Evolutionary conservation across 495 filamentous ascomycete genomes (phyloP).

Genomic region (Evernia prunastri): DNA sequence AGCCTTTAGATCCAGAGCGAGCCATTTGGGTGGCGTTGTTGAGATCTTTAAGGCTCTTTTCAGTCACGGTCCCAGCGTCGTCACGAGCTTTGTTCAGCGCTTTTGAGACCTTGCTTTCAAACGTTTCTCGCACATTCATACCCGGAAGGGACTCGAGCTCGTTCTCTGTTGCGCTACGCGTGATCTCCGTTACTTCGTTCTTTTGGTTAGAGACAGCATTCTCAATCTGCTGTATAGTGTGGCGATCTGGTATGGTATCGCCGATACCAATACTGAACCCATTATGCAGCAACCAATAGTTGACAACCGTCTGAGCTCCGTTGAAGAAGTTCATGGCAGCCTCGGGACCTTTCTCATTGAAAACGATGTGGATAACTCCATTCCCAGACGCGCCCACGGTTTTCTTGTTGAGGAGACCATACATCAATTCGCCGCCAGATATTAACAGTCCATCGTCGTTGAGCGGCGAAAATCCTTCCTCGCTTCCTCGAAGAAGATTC

Average conservation of each 20-base stretch:
- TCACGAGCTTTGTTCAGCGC: slow-evolving; percentile 94
- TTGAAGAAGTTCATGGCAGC: slow-evolving; percentile 92
- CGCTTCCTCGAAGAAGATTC: slow-evolving; percentile 60
- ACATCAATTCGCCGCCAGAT: slow-evolving; percentile 81
- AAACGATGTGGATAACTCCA: slow-evolving; percentile 92
- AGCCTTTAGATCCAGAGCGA: slow-evolving; percentile 91
- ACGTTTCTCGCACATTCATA: slow-evolving; percentile 97
- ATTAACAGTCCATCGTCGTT: slow-evolving; percentile 78
- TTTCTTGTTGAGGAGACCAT: slow-evolving; percentile 87
- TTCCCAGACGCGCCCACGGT: slow-evolving; percentile 78
- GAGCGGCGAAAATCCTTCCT: slow-evolving; percentile 55
- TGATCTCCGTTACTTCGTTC: slow-evolving; percentile 65
- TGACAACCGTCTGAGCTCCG: slow-evolving; percentile 83
- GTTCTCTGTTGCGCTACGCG: slow-evolving; percentile 71
- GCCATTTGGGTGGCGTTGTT: slow-evolving; percentile 98
- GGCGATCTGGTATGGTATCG: slow-evolving; percentile 87
- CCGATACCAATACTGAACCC: slow-evolving; percentile 98
- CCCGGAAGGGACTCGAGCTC: slow-evolving; percentile 81
- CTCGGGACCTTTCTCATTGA: slow-evolving; percentile 83
- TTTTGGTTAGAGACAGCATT: slow-evolving; percentile 73
- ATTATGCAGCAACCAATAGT: slow-evolving; percentile 97
- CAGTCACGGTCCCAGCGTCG: slow-evolving; percentile 83
- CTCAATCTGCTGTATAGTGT: slow-evolving; percentile 76
- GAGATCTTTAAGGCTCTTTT: slow-evolving; percentile 83
- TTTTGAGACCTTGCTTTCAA: slow-evolving; percentile 90